Evolutionary conservation across 345 rosid genomes (phyloP).

Genomic region (Chamaenerion angustifolium): DNA sequence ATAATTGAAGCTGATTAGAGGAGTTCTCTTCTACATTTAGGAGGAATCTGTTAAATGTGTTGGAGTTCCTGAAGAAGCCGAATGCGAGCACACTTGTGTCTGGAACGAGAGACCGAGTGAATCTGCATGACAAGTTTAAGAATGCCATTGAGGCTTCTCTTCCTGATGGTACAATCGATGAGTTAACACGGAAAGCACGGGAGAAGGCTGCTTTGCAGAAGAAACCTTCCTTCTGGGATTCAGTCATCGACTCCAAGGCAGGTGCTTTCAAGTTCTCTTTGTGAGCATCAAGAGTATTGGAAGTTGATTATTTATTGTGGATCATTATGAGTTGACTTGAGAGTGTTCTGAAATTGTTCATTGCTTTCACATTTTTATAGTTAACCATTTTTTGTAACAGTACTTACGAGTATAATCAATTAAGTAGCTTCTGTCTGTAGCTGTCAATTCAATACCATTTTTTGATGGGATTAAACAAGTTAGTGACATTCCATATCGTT

Average conservation of each 20-base stretch:
- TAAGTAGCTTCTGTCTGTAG: no score
- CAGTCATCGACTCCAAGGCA: conserved; percentile 48
- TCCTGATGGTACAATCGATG: conserved; percentile 46
- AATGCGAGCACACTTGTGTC: conserved; percentile 77
- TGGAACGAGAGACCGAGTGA: conserved; percentile 70
- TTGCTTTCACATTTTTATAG: no score
- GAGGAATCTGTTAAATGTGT: conserved; percentile 71
- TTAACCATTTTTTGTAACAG: no score
- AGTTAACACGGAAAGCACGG: conserved; percentile 41
- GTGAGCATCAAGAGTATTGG: conserved; percentile 9
- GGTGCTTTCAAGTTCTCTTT: conserved; percentile 75
- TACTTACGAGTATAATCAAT: no score
- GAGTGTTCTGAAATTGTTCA: no score
- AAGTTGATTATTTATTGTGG: background rate
- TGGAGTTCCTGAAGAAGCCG: conserved; percentile 78
- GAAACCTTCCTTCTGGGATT: conserved; percentile 73
- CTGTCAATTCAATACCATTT: no score
- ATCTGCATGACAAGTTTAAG: conserved; percentile 61
- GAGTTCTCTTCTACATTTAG: conserved; percentile 22
- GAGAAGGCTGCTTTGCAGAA: conserved; percentile 34
- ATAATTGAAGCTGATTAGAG: no score
- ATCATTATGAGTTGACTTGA: background rate
- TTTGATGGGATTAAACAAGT: no score
- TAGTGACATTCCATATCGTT: no score
- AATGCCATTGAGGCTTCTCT: conserved; percentile 44